Base-by-base conservation (phyloP, 768 basidiomycete genomes). In the Exidia glandulosa region DNA sequence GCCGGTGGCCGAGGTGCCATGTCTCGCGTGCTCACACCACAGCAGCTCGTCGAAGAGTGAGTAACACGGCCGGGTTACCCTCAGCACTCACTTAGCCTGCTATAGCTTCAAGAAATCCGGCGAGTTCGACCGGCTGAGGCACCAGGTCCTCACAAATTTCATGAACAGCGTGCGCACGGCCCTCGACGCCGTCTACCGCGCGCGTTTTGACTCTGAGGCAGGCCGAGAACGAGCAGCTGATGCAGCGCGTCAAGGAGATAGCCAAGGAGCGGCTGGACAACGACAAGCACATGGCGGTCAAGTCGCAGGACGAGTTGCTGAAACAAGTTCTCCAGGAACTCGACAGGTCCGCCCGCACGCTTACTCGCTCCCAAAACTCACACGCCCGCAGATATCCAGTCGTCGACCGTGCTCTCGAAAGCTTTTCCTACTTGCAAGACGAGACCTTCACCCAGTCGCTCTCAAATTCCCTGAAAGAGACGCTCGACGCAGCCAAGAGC, bases 91-190 rank as follows among this genome's bases (percentile, higher is more conserved):
- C 62, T 52, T 16, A 30, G 54, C 47, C 32, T n/a, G n/a, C n/a
- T n/a, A 48, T 64, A 89, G 87, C 65, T 89, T 88, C 75, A 88
- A 89, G 71, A 85, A 84, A 65, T 86, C 86, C 12, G 87, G 87
- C 31, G 86, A 89, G 71, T 88, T 88, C 64, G 87, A 89, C 64
- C 81, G 84, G 27, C 68, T 88, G 62, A 78, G 87, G 56, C 79
- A 81, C 56, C 82, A 88, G 70, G 72, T 90, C 27, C 69, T 88
- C 36, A 66, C 76, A 5, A 75, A 83, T 65, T 87, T 87, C 69
- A 80, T 82, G 64, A 77, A 74, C 64, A 79, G 82, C 66, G 87
- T 87, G 69, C 61, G 81, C 74, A 19, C 47, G 59, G 60, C 34
- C 48, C 56, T 58, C 37, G 14, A 30, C 50, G 25, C 19, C 37